Evolutionary conservation across 371 early-diverging fungal species (phyloP), one percentile per base, ranked within the genome.

Genomic region (Mortierella sp.): DNA sequence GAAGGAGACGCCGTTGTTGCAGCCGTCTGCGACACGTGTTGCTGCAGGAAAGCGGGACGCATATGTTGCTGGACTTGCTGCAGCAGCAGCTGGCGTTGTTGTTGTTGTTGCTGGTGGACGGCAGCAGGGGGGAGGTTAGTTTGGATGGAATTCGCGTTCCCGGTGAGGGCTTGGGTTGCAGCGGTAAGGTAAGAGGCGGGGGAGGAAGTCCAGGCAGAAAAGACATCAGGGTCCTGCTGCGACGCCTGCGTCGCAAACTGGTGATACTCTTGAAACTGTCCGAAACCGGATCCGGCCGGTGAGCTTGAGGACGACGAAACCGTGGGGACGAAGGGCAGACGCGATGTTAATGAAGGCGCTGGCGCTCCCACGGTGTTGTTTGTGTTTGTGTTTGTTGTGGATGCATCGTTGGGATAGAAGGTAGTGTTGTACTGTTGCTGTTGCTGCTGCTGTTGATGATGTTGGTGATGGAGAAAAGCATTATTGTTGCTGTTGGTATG

Each of bases 171-270:
- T 34, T 81, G 79, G 7, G 81, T 76, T 26, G 81, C 79, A n/a
- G 77, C 79, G 8, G 81, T 84, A 58, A 84, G 71, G 52, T 79
- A 84, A 5, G 84, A 78, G 8, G 72, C 34, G 0, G 84, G 76
- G n/a, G 78, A 57, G 6, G 80, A 72, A 1, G 78, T 45, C 77
- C 80, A 80, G 44, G 77, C 77, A 6, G 77, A 58, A 26, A 84
- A 80, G 77, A 75, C 47, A 38, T 81, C 71, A 11, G 78, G 48
- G 26, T 84, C 60, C 48, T 80, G 80, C 10, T 77, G 63, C 28
- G 50, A 50, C 50, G 50, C 50, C 50, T 63, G 68, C 24, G 19
- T 65, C 21, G 55, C 77, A 42, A 74, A 70, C 58, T 47, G 84
- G 50, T 26, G 31, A 13, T 78, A 84, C 34, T 57, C 80, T 60